A percentile compares a stretch with the other conserved stretches of the same genome.
These are phyloP conservation scores for Fusarium lateritium DNA, from an alignment of 2,329 filamentous ascomycete genomes.

Conservation along the genomic window DNA sequence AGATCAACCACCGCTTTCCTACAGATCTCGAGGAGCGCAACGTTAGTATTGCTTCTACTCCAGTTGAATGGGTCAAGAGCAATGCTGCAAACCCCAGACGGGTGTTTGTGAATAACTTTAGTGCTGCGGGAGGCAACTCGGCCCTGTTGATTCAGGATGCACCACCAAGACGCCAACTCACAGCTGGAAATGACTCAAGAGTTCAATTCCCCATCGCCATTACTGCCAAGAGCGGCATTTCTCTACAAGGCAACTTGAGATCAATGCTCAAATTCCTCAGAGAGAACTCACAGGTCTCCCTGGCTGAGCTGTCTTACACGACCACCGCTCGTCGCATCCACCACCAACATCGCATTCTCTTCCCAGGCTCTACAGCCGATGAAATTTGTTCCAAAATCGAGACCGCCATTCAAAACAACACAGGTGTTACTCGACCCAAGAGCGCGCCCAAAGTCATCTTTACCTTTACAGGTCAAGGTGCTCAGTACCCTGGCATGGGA, in stretches of 20 bases:
- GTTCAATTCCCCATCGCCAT: conserved; percentile 26
- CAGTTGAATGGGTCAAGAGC: conserved; percentile 61
- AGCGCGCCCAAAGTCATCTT: conserved; percentile 50
- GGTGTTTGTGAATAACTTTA: conserved; percentile 77
- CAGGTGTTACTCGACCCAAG: conserved; percentile 28
- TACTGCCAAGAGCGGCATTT: conserved; percentile 24
- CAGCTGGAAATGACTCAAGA: conserved; percentile 58
- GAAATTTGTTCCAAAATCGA: conserved; percentile 30
- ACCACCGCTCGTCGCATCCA: conserved; percentile 53
- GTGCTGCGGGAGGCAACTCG: conserved; percentile 80
- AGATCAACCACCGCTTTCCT: conserved; percentile 63
- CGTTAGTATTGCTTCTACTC: conserved; percentile 68
- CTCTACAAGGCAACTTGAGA: conserved; percentile 27
- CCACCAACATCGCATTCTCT: conserved; percentile 62
- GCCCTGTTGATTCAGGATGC: conserved; percentile 73
- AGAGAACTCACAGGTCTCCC: conserved; percentile 46
- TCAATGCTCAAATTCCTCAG: conserved; percentile 24
- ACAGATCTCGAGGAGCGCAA: conserved; percentile 58
- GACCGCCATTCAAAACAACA: conserved; percentile 18
- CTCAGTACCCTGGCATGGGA: conserved; percentile 52
- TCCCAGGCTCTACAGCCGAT: neutral
- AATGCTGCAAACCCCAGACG: conserved; percentile 58
- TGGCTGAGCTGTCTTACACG: conserved; percentile 66
- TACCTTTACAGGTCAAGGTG: conserved; percentile 63
- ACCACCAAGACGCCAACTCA: conserved; percentile 52